Evolutionary conservation across 192 early-diverging fungal species (phyloP), one percentile per base, ranked within the genome.

Genomic region (Coemansia sp.): DNA sequence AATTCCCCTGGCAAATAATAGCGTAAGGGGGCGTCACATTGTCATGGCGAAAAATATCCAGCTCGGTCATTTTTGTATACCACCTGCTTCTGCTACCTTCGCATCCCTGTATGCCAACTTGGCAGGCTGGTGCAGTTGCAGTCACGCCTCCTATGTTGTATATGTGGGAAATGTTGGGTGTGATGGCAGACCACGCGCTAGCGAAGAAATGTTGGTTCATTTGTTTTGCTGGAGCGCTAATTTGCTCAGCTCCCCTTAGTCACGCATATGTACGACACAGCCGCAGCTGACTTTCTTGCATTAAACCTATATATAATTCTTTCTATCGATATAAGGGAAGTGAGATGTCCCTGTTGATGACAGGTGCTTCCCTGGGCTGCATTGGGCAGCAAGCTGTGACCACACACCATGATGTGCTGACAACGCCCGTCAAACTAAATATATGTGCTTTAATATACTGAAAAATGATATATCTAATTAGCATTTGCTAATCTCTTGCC

Each of bases 171-270:
- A 24, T 36, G 21, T 21, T n/a, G 36, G 36, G 59, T 10, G 21
- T 60, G 59, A 60, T 21, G 36, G 36, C 37, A 40, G 59, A 39
- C 59, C 59, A 60, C 59, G 36, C 59, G 59, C 36, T 24, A 40
- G 40, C 21, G 59, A 39, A 60, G 59, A 60, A 60, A 60, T 21
- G 59, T 8, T n/a, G 10, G 57, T 2, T 3, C n/a, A 21, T 59
- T 7, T 6, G n/a, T 19, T 60, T 60, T 34, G 19, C 46, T 48
- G 31, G 54, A 57, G 54, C 16, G 54, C 54, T 57, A 57, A 57
- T 57, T 57, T 57, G 54, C 54, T 57, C 54, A 57, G 31, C 54
- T 34, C 29, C 27, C 16, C 17, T 2, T 35, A 6, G 54, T 57
- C 54, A 57, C 54, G 54, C 54, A n/a, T 27, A 53, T 57, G 54